Evolutionary conservation across 495 filamentous ascomycete species (phyloP), one percentile per base, ranked within the genome.

Genomic region (Penicillium subrubescens): DNA sequence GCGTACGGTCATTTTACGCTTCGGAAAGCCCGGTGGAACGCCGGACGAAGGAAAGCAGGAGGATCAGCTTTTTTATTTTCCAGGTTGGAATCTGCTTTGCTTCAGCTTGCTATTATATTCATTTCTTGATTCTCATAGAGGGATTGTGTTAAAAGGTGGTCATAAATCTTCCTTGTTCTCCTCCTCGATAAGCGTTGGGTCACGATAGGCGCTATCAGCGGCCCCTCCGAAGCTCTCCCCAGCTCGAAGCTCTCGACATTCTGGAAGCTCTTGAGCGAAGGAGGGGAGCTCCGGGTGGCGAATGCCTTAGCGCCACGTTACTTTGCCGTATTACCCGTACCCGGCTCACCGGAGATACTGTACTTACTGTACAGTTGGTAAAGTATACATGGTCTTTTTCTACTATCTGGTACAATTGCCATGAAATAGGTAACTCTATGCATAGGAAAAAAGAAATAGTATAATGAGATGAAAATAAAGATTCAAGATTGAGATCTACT

Each of bases 211-310:
- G 66, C 69, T 73, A 73, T 73, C 71, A 72, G 71, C 69, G 71
- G 71, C 69, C 67, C 71, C 71, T 73, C 71, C 62, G 53, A 72
- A 72, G 71, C 69, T 72, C 69, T 67, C 67, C 69, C 62, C 64
- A 74, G 71, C 71, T 73, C 67, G 21, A 55, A 66, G 59, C 57
- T 67, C 37, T 33, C 23, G 46, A 65, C 51, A 68, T 73, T 73
- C 68, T 63, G 67, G 71, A 73, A 73, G 71, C 68, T 71, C 46
- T 23, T 12, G 41, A 35, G 51, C 39, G 59, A 63, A 71, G 71
- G 71, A 73, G 71, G 68, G 64, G 66, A 71, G 68, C 68, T 71
- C 63, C 71, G 65, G 65, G 71, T 71, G 71, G 69, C 69, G 35
- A 73, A 64, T 35, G 21, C 39, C 51, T 60, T 64, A 62, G 54